Evolutionary conservation across 1,284 basidiomycete species (phyloP), one percentile per base, ranked within the genome.

Genomic region (Ustilago tritici): DNA sequence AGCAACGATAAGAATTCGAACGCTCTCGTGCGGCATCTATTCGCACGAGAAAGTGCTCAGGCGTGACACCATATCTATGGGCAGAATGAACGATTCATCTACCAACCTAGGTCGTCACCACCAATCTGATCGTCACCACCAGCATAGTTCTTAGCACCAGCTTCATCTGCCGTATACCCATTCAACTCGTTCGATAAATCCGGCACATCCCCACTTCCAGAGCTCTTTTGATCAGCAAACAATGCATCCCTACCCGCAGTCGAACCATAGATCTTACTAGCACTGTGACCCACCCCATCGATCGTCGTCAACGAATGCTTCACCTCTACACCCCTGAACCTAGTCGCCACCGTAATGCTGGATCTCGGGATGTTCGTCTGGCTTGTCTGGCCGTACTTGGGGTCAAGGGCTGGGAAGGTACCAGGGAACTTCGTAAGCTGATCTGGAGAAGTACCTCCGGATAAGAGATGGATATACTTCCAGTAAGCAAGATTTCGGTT

Each of bases 391-490:
- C 46, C 56, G 31, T 64, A 58, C 36, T 59, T 57, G 17, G 64
- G 52, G 14, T 78, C 65, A 4, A 82, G 50, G 5, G 60, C 50
- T 1, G 75, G 69, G 65, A 83, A 83, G 28, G 61, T 61, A 11
- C 81, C 81, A 0, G 80, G 80, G 28, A 79, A 81, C 17, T 58
- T 55, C 1, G 34, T 47, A 6, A 74, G 47, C 19, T 55, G 31
- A 12, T 59, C 41, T 3, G 57, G 47, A 9, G 62, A 36, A 11
- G 50, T 23, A 8, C 35, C 60, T 11, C 73, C 71, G 2, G 69
- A 65, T 19, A 84, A 61, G 9, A 80, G 58, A 40, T 84, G 67
- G 52, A 83, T 65, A 57, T 84, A 84, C 56, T 82, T 82, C 82
- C 81, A 84, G 54, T 80, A 84, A 6, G 79, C 77, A 15, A 78